A percentile compares a stretch with the other conserved stretches of the same genome.
Conservation (phyloP, 352 stramenopile genomes). For the Phytophthora chlamydospora region DNA sequence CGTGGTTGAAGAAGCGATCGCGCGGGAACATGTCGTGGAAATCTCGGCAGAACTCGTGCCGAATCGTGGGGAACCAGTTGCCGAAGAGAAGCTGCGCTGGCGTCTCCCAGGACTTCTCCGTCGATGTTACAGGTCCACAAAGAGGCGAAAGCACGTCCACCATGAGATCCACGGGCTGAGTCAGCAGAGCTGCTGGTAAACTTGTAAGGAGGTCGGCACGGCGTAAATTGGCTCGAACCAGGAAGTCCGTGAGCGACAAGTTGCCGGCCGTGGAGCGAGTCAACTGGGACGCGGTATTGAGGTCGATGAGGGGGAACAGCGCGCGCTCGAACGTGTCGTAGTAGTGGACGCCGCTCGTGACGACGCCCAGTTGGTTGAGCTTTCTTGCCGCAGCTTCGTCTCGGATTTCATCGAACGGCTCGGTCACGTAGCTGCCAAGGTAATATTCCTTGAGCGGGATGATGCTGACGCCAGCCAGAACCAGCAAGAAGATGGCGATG, state of each 20-base stretch:
- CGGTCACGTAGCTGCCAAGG: slow-evolving; percentile 46
- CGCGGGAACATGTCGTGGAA: slow-evolving; percentile 37
- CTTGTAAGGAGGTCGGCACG: slow-evolving; percentile 31
- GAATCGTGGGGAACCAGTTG: slow-evolving; percentile 44
- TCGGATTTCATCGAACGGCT: slow-evolving; percentile 48
- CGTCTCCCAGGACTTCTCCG: slow-evolving; percentile 21
- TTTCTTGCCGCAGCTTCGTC: slow-evolving; percentile 40
- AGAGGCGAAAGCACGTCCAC: slow-evolving; percentile 42
- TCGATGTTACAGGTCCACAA: slow-evolving; percentile 27
- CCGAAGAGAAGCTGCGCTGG: slow-evolving; percentile 44
- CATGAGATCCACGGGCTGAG: slow-evolving; percentile 37
- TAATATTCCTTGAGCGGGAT: slow-evolving; percentile 51
- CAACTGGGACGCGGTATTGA: slow-evolving; percentile 18
- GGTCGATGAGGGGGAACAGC: slow-evolving; percentile 34
- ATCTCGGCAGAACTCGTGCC: slow-evolving; percentile 48
- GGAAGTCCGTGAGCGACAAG: slow-evolving; percentile 37
- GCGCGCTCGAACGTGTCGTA: slow-evolving; percentile 41
- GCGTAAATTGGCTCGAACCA: slow-evolving; percentile 38
- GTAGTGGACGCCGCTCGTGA: slow-evolving; percentile 43
- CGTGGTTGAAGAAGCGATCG: slow-evolving; percentile 45
- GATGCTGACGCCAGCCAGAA: slow-evolving; percentile 27
- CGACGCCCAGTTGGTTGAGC: slow-evolving; percentile 34
- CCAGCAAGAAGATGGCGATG: slow-evolving; percentile 22
- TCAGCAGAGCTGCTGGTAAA: slow-evolving; percentile 27
- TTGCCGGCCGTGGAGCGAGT: slow-evolving; percentile 14